These are phyloP conservation scores for Plectosphaerella sp. DNA, from an alignment of 2,329 filamentous ascomycete genomes.

Conservation along the genomic window DNA sequence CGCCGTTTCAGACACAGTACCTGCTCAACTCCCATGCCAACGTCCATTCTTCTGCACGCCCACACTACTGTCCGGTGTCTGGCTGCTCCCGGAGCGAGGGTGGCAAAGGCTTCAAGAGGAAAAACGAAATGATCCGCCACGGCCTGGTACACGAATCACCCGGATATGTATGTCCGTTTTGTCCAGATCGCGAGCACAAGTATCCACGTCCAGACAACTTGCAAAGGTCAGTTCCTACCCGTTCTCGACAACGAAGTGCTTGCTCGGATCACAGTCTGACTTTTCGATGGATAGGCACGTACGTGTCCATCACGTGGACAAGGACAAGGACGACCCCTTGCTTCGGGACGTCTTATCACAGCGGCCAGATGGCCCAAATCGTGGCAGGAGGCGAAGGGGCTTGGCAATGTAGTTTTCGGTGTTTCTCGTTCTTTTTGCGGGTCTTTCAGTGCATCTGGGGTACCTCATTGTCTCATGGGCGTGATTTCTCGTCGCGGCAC, in stretches of 20 bases:
- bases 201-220: slow-evolving; percentile 95
- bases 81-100: slow-evolving; percentile 59
- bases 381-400: slow-evolving; percentile 70
- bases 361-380: slow-evolving; percentile 75
- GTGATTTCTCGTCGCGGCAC: no score
- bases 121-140: slow-evolving; percentile 70
- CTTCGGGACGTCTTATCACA: slow-evolving; percentile 83
- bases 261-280: background rate
- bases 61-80: slow-evolving; percentile 61
- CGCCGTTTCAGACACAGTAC: slow-evolving; percentile 73
- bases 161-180: slow-evolving; percentile 95
- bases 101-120: slow-evolving; percentile 66
- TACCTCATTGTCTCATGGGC: no score
- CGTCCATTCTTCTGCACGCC: slow-evolving; percentile 61
- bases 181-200: slow-evolving; percentile 86
- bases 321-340: slow-evolving; percentile 78
- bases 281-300: slow-evolving; percentile 63
- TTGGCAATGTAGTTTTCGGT: slow-evolving; percentile 18
- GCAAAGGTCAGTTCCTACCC: slow-evolving; percentile 60
- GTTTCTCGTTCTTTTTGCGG: background rate
- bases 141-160: slow-evolving; percentile 91
- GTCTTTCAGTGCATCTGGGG: background rate
- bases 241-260: no score
- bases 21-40: slow-evolving; percentile 77
- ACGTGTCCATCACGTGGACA: slow-evolving; percentile 84